Conservation (phyloP, 805 yeast species). For the Metschnikowia lochheadii region DNA sequence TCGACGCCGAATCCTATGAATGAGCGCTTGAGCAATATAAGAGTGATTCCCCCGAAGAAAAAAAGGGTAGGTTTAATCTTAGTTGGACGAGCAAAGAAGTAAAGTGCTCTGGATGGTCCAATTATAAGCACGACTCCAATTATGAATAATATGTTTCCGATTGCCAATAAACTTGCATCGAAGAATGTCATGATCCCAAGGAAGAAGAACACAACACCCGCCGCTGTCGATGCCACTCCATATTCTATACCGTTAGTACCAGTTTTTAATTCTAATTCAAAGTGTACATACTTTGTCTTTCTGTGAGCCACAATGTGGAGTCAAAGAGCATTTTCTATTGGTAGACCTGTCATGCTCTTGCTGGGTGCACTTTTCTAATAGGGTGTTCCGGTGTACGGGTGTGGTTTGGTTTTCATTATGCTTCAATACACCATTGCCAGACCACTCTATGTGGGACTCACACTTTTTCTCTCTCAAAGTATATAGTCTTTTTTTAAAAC, state of each 20-base stretch:
- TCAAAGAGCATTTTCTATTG: conserved; percentile 16
- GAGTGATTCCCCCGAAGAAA: conserved; percentile 66
- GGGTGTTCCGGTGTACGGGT: conserved; percentile 9
- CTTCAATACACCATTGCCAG: not conserved
- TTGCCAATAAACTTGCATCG: conserved; percentile 82
- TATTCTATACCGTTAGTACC: conserved; percentile 50
- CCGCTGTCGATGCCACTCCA: conserved; percentile 90
- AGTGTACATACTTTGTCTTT: conserved; percentile 58
- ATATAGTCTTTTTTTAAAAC: not conserved
- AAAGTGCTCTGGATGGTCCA: conserved; percentile 78
- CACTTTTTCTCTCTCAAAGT: too few species aligned
- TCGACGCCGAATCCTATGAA: conserved; percentile 84
- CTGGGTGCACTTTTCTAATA: not conserved
- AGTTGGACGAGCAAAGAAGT: conserved; percentile 81
- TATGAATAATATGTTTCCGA: conserved; percentile 78
- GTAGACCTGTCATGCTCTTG: not conserved
- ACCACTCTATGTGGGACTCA: not conserved
- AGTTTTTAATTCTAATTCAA: too few species aligned
- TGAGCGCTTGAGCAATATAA: conserved; percentile 73
- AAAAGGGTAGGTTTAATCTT: conserved; percentile 85
- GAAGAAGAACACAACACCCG: conserved; percentile 72
- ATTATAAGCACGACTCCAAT: conserved; percentile 83
- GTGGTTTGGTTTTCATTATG: not conserved
- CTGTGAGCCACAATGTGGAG: conserved; percentile 60
- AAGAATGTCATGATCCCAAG: conserved; percentile 83